phyloP scores from a whole-genome alignment of 345 rosid species.

The Salix purpurea region DNA sequence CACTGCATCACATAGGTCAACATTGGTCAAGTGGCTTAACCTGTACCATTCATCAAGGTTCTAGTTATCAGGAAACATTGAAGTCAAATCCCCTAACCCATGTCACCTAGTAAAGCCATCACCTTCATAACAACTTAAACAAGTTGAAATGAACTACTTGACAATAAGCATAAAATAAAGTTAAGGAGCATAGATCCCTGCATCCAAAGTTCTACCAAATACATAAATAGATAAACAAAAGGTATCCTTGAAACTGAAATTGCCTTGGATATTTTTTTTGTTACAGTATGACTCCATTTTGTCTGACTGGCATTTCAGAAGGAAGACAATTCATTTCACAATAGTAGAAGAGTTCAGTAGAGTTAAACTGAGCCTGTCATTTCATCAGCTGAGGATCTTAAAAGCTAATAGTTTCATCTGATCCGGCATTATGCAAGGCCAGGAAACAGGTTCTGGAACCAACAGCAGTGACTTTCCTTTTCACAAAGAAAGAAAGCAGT shows the following conservation, averaged over 20 bases:
- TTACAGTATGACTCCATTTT: background rate
- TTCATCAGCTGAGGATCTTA: background rate
- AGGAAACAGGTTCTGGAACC: background rate
- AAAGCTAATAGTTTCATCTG: background rate
- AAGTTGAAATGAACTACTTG: background rate
- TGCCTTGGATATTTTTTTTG: background rate
- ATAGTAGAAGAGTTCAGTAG: background rate
- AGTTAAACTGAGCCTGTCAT: background rate
- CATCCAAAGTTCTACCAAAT: background rate
- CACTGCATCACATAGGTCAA: background rate
- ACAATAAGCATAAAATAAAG: background rate
- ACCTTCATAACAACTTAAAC: background rate
- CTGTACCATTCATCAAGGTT: background rate
- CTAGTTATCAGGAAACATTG: background rate
- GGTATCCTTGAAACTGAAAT: background rate
- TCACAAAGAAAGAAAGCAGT: background rate
- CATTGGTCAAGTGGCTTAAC: background rate
- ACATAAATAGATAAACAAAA: background rate
- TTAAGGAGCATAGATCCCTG: background rate
- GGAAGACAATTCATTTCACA: background rate
- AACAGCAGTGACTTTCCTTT: background rate
- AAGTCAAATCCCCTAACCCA: background rate
- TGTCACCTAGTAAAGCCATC: background rate
- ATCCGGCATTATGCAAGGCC: background rate
- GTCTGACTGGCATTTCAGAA: background rate